A percentile compares a stretch with the other conserved stretches of the same genome.
Evolutionary conservation across 495 filamentous ascomycete species (phyloP).

Genomic region (Penicillium angulare): DNA sequence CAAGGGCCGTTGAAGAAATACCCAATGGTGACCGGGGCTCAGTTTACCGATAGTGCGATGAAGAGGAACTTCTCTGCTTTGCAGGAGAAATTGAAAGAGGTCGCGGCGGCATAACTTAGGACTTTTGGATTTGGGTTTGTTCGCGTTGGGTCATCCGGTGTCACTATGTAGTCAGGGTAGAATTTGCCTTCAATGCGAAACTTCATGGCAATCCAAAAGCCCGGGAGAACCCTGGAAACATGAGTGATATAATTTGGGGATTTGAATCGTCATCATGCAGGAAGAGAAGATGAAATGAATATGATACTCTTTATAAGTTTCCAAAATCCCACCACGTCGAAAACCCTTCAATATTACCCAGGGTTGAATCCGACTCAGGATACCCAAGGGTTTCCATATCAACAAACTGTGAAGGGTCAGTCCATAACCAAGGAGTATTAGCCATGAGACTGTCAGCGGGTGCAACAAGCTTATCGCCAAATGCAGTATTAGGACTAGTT

Average conservation of each 20-base stretch:
- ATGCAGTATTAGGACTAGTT: slow-evolving; percentile 18
- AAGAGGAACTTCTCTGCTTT: slow-evolving; percentile 53
- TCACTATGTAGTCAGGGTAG: slow-evolving; percentile 5
- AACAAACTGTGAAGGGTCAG: slow-evolving; percentile 40
- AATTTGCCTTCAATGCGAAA: background rate
- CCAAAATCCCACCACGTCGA: slow-evolving; percentile 48
- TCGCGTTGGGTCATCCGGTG: slow-evolving; percentile 16
- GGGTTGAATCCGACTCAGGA: slow-evolving; percentile 29
- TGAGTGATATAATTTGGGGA: slow-evolving; percentile 2
- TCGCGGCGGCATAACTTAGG: slow-evolving; percentile 6
- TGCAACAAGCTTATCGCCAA: slow-evolving; percentile 34
- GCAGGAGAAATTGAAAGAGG: slow-evolving; percentile 29
- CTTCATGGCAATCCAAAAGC: background rate
- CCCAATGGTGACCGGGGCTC: slow-evolving; percentile 53
- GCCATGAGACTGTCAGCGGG: slow-evolving; percentile 45
- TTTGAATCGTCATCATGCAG: slow-evolving; percentile 17
- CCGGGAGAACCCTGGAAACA: background rate
- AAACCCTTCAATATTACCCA: slow-evolving; percentile 36
- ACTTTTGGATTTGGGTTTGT: background rate
- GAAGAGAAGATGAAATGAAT: slow-evolving; percentile 25
- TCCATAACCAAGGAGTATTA: slow-evolving; percentile 50
- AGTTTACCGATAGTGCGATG: slow-evolving; percentile 59
- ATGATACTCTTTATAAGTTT: slow-evolving; percentile 33
- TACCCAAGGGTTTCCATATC: slow-evolving; percentile 41
- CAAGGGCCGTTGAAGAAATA: slow-evolving; percentile 63